These are phyloP conservation scores for Candida coquimbonensis DNA, from an alignment of 805 yeast genomes.

Conservation along the genomic window DNA sequence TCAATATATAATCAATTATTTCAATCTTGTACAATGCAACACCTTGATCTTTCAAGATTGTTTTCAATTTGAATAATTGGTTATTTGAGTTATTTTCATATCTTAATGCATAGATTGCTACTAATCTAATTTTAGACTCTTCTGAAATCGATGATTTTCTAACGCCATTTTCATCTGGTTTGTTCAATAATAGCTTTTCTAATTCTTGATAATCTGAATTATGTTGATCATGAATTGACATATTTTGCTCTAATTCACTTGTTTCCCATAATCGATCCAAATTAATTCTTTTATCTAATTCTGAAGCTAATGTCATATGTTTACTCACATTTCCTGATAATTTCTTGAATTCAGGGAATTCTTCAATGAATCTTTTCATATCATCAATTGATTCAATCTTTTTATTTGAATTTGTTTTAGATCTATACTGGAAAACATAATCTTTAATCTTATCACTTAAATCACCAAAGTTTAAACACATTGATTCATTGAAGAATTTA, in stretches of 20 bases:
- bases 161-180: conserved; percentile 19
- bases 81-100: conserved; percentile 49
- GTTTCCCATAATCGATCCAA: conserved; percentile 66
- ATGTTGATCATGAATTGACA: conserved; percentile 61
- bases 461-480: conserved; percentile 92
- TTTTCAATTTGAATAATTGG: conserved; percentile 33
- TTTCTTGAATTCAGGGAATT: conserved; percentile 89
- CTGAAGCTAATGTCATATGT: conserved; percentile 86
- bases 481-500: conserved; percentile 66
- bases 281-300: conserved; percentile 70
- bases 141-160: conserved; percentile 35
- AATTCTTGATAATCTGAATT: conserved; percentile 49
- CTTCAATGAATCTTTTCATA: conserved; percentile 84
- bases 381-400: conserved; percentile 77
- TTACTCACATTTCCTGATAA: conserved; percentile 83
- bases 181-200: conserved; percentile 42
- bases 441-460: conserved; percentile 81
- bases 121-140: conserved; percentile 59
- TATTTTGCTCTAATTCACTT: conserved; percentile 83
- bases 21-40: conserved; percentile 20
- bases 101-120: conserved; percentile 66
- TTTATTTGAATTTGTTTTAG: conserved; percentile 67
- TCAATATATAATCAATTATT: conserved; percentile 34
- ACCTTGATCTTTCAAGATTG: conserved; percentile 30
- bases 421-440: conserved; percentile 76